phyloP scores from a whole-genome alignment of 2,329 filamentous ascomycete genomes.

The Aspergillus uvarum region DNA sequence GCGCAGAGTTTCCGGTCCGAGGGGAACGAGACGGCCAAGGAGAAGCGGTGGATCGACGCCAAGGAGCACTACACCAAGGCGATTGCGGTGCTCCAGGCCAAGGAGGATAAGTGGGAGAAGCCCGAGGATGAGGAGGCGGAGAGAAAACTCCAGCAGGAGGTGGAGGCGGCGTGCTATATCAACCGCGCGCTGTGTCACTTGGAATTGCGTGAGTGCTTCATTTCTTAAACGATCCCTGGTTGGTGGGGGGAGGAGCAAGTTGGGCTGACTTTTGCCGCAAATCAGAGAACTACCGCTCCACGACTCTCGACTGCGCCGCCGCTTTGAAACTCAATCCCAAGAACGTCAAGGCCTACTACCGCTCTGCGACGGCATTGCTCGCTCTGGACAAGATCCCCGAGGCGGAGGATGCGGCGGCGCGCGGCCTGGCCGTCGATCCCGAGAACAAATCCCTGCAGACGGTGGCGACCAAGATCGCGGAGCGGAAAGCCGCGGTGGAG shows the following conservation, averaged over 20 bases:
- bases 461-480: slow-evolving; percentile 63
- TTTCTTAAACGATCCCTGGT: background rate
- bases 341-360: slow-evolving; percentile 90
- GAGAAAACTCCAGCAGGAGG: slow-evolving; percentile 60
- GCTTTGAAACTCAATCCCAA: slow-evolving; percentile 73
- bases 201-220: slow-evolving; percentile 60
- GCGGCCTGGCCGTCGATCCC: slow-evolving; percentile 71
- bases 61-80: slow-evolving; percentile 90
- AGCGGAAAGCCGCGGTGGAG: slow-evolving; percentile 57
- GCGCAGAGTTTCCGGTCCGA: slow-evolving; percentile 82
- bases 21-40: slow-evolving; percentile 83
- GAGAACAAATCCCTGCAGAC: slow-evolving; percentile 65
- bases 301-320: slow-evolving; percentile 78
- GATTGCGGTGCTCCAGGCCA: slow-evolving; percentile 67
- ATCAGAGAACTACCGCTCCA: slow-evolving; percentile 78
- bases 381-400: slow-evolving; percentile 75
- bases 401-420: slow-evolving; percentile 74
- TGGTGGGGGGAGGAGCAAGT: background rate
- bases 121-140: slow-evolving; percentile 58
- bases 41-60: slow-evolving; percentile 74
- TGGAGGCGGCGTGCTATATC: slow-evolving; percentile 74
- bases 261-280: background rate
- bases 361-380: slow-evolving; percentile 74
- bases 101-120: slow-evolving; percentile 56
- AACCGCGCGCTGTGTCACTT: slow-evolving; percentile 91